These are phyloP conservation scores for Heteromeles arbutifolia DNA, from an alignment of 306 rosid species.

Conservation along the genomic window DNA sequence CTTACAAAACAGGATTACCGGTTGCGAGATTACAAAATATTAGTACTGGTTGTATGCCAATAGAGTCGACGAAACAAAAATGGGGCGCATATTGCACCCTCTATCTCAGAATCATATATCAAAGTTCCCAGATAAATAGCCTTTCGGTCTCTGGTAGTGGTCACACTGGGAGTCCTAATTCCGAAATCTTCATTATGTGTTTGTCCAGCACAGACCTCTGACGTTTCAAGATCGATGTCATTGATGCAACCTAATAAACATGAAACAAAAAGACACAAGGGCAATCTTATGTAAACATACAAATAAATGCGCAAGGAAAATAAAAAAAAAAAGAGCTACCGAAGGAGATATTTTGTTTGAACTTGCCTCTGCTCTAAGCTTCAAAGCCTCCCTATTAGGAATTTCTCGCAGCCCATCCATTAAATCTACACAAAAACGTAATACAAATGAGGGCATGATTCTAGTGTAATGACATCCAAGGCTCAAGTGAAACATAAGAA, in stretches of 20 bases:
- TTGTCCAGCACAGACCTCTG: conserved; percentile 53
- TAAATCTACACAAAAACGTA: conserved; percentile 37
- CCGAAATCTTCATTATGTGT: conserved; percentile 62
- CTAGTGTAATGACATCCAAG: not conserved
- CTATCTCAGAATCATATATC: not conserved
- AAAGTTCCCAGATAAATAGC: too few relatives aligned
- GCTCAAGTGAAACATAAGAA: not conserved
- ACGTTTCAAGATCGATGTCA: conserved; percentile 48
- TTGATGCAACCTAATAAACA: conserved; percentile 60
- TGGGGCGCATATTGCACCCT: not conserved
- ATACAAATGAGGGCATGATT: not conserved
- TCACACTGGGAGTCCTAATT: conserved; percentile 67
- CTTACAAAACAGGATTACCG: too few relatives aligned
- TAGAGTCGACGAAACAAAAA: not conserved
- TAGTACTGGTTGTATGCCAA: not conserved
- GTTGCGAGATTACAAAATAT: too few relatives aligned
- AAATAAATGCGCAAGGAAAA: not conserved
- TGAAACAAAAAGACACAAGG: not conserved
- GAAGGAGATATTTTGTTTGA: not conserved
- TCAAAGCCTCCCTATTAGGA: conserved; percentile 66
- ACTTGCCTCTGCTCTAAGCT: conserved; percentile 85
- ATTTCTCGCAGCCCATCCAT: conserved; percentile 74
- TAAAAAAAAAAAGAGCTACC: not conserved
- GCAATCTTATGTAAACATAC: not conserved
- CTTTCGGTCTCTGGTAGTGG: not conserved